phyloP scores from a whole-genome alignment of 345 rosid species.

The Erucastrum elatum region DNA sequence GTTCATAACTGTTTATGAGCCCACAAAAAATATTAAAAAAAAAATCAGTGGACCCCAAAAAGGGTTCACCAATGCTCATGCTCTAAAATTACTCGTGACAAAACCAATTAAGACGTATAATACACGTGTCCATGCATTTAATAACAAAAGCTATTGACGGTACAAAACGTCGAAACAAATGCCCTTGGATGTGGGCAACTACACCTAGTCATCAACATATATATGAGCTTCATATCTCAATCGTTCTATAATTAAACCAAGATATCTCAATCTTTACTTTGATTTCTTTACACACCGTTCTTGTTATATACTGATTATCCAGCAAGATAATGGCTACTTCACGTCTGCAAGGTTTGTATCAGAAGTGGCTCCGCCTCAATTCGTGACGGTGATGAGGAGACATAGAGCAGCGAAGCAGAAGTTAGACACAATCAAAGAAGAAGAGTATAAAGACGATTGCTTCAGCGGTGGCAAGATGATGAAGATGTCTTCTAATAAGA shows the following conservation, averaged over 20 bases:
- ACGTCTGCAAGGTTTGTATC: constrained; percentile 59
- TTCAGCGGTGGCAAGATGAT: constrained; percentile 38
- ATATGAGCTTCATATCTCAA: constrained; percentile 26
- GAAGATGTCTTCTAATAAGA: constrained; percentile 30
- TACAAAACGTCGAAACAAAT: constrained; percentile 35
- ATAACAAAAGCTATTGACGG: constrained; percentile 36
- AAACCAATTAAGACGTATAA: constrained; percentile 21
- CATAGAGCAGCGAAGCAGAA: constrained; percentile 52
- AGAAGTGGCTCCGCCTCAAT: constrained; percentile 86
- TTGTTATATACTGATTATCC: not conserved
- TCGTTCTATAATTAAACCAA: constrained; percentile 13
- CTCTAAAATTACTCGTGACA: not conserved
- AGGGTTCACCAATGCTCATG: no score
- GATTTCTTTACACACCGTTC: not conserved
- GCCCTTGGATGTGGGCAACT: constrained; percentile 32
- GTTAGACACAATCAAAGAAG: constrained; percentile 79
- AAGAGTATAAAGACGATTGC: constrained; percentile 58
- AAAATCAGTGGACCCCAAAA: no score
- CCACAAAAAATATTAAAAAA: no score
- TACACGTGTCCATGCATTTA: constrained; percentile 35
- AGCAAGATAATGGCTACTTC: constrained; percentile 59
- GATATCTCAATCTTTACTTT: not conserved
- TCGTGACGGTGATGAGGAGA: constrained; percentile 62
- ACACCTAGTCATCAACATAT: not conserved
- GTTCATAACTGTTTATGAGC: no score